Evolutionary conservation across 441 rosid genomes (phyloP).

Genomic region (Jatropha podagrica): DNA sequence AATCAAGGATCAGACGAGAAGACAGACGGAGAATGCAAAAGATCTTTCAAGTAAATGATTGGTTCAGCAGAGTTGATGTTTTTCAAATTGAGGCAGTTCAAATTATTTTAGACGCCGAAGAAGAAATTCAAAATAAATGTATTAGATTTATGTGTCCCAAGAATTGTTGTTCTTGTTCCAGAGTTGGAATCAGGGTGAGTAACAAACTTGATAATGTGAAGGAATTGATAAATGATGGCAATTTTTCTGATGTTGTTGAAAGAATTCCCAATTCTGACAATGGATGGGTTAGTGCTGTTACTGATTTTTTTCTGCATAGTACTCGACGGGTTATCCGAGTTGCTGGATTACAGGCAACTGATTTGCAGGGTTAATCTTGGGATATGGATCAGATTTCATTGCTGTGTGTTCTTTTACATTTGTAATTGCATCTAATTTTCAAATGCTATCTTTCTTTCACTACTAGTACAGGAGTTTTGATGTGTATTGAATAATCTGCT

Average conservation of each 20-base stretch:
- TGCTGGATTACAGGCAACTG: not conserved
- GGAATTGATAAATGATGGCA: not conserved
- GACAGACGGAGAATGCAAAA: not conserved
- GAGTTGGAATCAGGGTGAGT: conserved; percentile 3
- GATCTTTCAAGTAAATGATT: not conserved
- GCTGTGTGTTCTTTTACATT: too few relatives aligned
- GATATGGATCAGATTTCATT: not conserved
- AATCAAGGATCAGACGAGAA: not conserved
- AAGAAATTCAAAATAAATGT: conserved; percentile 4
- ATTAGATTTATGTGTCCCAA: conserved; percentile 4
- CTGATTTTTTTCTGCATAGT: not conserved
- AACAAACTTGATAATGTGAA: not conserved
- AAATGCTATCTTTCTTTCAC: too few relatives aligned
- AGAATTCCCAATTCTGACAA: not conserved
- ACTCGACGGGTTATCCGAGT: not conserved
- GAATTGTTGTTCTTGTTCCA: not conserved
- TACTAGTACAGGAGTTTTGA: not conserved
- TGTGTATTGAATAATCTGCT: not conserved
- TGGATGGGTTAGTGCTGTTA: not conserved
- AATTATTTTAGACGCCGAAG: not conserved
- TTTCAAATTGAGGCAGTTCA: not conserved
- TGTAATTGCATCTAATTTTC: too few relatives aligned
- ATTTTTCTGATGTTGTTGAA: not conserved
- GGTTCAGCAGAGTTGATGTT: not conserved
- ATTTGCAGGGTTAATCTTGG: not conserved